Conservation (phyloP, 805 yeast genomes). For the Scheffersomyces ergatensis region DNA sequence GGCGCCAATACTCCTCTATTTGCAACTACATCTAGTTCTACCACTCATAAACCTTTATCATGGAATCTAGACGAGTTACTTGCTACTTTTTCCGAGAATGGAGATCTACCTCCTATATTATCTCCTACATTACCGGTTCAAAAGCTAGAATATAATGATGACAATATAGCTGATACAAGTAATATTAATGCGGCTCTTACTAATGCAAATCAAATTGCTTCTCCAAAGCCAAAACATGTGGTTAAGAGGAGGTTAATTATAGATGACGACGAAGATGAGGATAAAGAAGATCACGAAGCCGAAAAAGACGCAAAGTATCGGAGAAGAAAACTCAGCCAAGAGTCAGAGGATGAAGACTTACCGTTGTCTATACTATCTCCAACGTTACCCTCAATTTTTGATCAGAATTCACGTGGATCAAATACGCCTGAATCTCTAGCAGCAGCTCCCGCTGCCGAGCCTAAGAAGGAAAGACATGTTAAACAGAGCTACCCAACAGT, state of each 20-base stretch:
- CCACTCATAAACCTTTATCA: constrained; percentile 2
- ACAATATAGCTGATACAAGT: too few relatives aligned
- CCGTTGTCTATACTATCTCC: constrained; percentile 33
- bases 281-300: constrained; percentile 1
- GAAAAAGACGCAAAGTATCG: not conserved
- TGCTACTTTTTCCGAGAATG: constrained; percentile 27
- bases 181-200: not conserved
- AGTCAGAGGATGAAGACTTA: constrained; percentile 16
- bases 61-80: constrained; percentile 43
- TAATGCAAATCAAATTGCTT: not conserved
- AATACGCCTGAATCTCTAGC: not conserved
- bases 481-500: not conserved
- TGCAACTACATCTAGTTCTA: not conserved
- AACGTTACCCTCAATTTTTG: constrained; percentile 29
- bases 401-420: constrained; percentile 1
- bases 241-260: not conserved
- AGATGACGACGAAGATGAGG: constrained; percentile 7
- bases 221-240: not conserved
- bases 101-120: constrained; percentile 34
- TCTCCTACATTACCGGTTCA: constrained; percentile 29
- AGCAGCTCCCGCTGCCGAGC: not conserved
- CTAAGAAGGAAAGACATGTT: not conserved
- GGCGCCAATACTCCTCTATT: not conserved
- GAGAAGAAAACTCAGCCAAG: not conserved
- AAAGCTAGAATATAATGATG: not conserved